Evolutionary conservation across 2,329 filamentous ascomycete genomes (phyloP), one percentile per base, ranked within the genome.

Genomic region (Cladosporium sp.): DNA sequence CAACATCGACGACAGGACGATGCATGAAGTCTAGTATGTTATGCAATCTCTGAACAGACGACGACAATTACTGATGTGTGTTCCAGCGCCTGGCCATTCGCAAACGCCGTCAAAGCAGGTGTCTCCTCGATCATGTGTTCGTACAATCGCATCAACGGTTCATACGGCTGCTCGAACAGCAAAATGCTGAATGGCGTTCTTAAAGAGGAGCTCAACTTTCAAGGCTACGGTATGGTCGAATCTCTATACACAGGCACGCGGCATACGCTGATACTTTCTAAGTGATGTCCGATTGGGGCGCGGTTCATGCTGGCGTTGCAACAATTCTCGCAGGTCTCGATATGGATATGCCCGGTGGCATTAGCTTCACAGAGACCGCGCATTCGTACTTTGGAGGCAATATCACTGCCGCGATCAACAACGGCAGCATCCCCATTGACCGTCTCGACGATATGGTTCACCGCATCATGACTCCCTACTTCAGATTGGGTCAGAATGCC

Each of bases 211-310:
- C 77, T 90, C 40, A 86, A 85, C 0, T 90, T 90, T 62, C 86
- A 89, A 64, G 87, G 87, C 66, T 84, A 72, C 28, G 60, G 53
- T 55, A 55, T 13, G 51, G 13, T 25, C 10, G 32, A 10, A 32
- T 15, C 3, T 39, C 12, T 2, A 32, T 32, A 10, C 28, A 17
- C 3, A 25, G n/a, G 1, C 8, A 28, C 17, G 28, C 13, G 36
- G 3, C 3, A 19, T 7, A 34, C 3, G 10, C 36, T 36, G 8
- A 44, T 20, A 28, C 28, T 20, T 20, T 88, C 28, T 83, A 88
- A 64, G 83, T 94, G 13, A 89, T 94, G 78, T 88, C 85, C 1
- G 92, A 96, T 70, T 96, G 91, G 91, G 52, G 63, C 19, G 68
- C 66, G 12, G 64, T 63, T 19, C 64, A 65, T 28, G 60, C 62